A percentile compares a stretch with the other conserved stretches of the same genome.
These are phyloP conservation scores for Neurospora sp. DNA, from an alignment of 495 filamentous ascomycete species.

Conservation along the genomic window DNA sequence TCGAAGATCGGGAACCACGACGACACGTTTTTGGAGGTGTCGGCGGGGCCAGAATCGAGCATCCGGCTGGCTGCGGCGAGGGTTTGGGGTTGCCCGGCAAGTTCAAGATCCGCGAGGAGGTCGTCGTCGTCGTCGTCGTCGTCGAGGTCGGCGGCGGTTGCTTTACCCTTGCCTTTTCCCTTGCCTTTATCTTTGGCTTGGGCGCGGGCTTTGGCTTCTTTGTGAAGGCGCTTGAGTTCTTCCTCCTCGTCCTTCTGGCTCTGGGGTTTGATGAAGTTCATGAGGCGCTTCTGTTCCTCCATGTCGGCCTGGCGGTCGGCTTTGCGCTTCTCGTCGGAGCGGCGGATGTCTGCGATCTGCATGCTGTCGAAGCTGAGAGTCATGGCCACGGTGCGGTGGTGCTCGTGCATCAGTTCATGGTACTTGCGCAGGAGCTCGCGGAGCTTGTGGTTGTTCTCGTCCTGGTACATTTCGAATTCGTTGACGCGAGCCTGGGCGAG, in stretches of 20 bases:
- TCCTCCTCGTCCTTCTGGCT: neutral
- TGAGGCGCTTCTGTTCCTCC: neutral
- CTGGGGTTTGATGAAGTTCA: neutral
- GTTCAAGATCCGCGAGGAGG: neutral
- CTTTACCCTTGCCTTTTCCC: neutral
- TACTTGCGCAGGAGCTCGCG: neutral
- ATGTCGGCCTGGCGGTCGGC: neutral
- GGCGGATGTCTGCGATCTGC: neutral
- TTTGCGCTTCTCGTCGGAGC: neutral
- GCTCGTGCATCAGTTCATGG: too few species aligned
- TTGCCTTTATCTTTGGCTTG: neutral
- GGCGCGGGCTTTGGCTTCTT: neutral
- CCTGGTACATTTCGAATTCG: neutral
- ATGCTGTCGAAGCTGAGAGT: neutral
- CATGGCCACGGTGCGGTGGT: too few species aligned
- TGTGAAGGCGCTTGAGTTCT: neutral
- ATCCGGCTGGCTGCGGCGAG: neutral
- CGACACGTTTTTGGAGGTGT: constrained; percentile 6
- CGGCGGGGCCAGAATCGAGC: neutral
- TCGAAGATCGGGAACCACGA: constrained; percentile 24
- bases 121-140: neutral
- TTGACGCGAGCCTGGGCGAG: neutral
- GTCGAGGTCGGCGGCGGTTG: neutral
- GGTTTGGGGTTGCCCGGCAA: neutral
- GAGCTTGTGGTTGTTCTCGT: neutral